These are phyloP conservation scores for Chamaecrista fasciculata DNA, from an alignment of 306 rosid genomes.

Conservation along the genomic window DNA sequence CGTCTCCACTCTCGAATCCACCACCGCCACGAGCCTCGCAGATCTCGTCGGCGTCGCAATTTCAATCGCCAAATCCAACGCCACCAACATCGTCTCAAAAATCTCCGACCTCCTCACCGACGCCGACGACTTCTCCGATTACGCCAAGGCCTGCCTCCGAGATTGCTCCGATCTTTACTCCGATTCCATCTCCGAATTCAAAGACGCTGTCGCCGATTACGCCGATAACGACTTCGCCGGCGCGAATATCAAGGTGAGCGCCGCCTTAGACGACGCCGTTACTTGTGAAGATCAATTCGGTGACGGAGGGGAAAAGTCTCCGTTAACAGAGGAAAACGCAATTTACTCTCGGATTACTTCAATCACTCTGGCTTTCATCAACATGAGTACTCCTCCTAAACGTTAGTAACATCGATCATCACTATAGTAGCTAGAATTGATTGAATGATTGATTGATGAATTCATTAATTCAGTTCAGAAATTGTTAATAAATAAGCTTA, in stretches of 20 bases:
- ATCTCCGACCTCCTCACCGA: constrained; percentile 40
- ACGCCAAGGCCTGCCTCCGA: constrained; percentile 33
- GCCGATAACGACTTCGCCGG: constrained; percentile 35
- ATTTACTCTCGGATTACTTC: constrained; percentile 41
- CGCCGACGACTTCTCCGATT: constrained; percentile 21
- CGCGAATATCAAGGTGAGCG: neutral
- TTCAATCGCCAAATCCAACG: constrained; percentile 45
- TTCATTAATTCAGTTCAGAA: too few relatives aligned
- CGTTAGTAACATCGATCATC: too few relatives aligned
- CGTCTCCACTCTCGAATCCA: constrained; percentile 39
- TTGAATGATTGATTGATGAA: too few relatives aligned
- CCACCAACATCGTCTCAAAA: constrained; percentile 36
- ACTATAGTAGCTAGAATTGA: too few relatives aligned
- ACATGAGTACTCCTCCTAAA: too few relatives aligned
- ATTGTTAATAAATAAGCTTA: too few relatives aligned
- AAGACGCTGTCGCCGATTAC: constrained; percentile 44
- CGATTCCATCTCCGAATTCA: constrained; percentile 33
- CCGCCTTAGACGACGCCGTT: constrained; percentile 49
- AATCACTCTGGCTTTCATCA: constrained; percentile 51
- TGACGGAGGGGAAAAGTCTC: constrained; percentile 51
- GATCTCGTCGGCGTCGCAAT: constrained; percentile 41
- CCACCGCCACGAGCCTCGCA: constrained; percentile 25
- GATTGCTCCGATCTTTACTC: constrained; percentile 55
- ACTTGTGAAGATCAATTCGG: constrained; percentile 69
- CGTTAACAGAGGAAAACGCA: constrained; percentile 42